Percentiles rank a stretch among this genome's conserved stretches.
These are phyloP conservation scores for Cytospora piceicola DNA, from an alignment of 2,329 filamentous ascomycete genomes.

Conservation along the genomic window DNA sequence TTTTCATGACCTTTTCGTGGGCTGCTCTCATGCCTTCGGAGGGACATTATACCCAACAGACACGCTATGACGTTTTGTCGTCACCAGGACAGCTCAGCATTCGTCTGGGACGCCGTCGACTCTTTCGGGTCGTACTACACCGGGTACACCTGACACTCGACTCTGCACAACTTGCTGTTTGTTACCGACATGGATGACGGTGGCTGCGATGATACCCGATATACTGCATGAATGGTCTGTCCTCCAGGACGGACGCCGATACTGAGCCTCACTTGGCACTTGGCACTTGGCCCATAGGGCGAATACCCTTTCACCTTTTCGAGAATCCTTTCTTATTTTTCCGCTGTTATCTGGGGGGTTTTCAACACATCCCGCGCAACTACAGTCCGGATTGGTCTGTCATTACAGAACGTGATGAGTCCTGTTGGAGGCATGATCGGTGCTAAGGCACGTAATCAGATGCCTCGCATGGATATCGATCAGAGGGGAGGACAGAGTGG, in stretches of 20 bases:
- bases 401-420: constrained; percentile 13
- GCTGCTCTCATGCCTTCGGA: constrained; percentile 8
- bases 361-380: constrained; percentile 24
- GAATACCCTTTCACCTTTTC: constrained; percentile 3
- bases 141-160: background rate
- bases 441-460: background rate
- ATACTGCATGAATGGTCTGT: background rate
- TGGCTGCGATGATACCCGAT: background rate
- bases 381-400: background rate
- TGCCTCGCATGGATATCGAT: background rate
- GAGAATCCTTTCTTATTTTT: constrained; percentile 11
- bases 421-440: constrained; percentile 2
- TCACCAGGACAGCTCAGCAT: constrained; percentile 7
- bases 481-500: background rate
- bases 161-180: background rate
- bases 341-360: constrained; percentile 18
- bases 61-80: constrained; percentile 10
- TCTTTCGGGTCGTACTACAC: background rate
- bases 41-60: constrained; percentile 9
- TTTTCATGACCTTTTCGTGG: background rate
- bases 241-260: background rate
- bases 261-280: constrained; percentile 8
- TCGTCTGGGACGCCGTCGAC: background rate
- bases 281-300: constrained; percentile 8
- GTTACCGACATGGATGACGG: background rate